Conservation (phyloP, 371 early-diverging fungal species). For the Haplosporangium sp. region DNA sequence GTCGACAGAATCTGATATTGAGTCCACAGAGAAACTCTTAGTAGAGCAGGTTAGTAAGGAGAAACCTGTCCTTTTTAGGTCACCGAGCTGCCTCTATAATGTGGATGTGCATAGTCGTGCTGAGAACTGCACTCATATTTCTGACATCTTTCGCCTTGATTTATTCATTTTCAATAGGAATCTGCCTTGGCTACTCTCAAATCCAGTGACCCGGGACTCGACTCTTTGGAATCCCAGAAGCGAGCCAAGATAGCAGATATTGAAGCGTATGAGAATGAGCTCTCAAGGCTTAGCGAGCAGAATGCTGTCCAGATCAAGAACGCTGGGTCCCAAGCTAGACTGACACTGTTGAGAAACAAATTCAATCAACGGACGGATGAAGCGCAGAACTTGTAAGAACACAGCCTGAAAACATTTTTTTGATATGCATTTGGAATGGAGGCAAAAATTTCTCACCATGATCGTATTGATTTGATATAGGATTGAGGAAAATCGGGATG, state of each 20-base stretch:
- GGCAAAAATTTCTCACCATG: no score
- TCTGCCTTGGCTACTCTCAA: constrained; percentile 8
- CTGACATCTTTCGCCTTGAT: background rate
- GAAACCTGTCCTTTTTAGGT: background rate
- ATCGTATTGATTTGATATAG: background rate
- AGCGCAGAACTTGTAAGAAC: constrained; percentile 24
- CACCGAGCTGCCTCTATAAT: no score
- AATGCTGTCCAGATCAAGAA: constrained; percentile 38
- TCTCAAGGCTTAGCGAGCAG: constrained; percentile 28
- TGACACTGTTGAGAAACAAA: constrained; percentile 27
- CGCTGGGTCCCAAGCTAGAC: constrained; percentile 34
- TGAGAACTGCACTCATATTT: no score
- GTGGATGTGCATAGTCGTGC: no score
- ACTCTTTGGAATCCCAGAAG: constrained; percentile 26
- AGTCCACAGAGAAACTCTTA: constrained; percentile 12
- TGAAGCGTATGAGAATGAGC: constrained; percentile 46
- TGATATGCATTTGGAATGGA: no score
- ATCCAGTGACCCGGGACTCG: constrained; percentile 27
- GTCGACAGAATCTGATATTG: constrained; percentile 22
- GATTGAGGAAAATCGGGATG: constrained; percentile 7
- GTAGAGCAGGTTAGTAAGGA: constrained; percentile 22
- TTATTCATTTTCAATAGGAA: constrained; percentile 12
- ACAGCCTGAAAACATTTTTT: no score
- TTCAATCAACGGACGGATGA: constrained; percentile 15
- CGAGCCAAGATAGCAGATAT: constrained; percentile 33